Evolutionary conservation across 768 basidiomycete species (phyloP), one percentile per base, ranked within the genome.

Genomic region (Mycena galericulata): DNA sequence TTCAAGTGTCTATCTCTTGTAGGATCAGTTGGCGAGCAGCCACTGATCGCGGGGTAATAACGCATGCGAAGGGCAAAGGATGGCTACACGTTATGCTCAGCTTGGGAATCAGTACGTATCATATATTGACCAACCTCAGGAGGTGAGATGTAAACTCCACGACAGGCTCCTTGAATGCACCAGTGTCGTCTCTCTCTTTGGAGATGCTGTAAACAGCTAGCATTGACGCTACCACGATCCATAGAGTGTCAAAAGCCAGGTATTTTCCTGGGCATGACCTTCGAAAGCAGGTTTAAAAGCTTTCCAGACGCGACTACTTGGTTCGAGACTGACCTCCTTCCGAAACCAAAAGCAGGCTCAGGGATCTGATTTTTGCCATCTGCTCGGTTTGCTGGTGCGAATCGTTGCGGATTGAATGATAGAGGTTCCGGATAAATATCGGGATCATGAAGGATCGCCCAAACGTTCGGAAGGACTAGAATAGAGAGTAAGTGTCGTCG

Each of bases 251-350:
- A 47, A 80, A 76, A 30, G 84, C 86, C 8, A 87, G 73, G 74
- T 78, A 80, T 32, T 80, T 78, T 12, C 86, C 84, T 4, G 85
- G 85, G 71, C 86, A 87, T 50, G 81, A 72, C 43, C 85, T 85
- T 53, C 20, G 15, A 26, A 22, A 22, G 22, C 9, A 50, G 18
- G 7, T 12, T 61, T 12, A 22, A 40, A 54, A 56, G 54, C 12
- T 22, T 29, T 47, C 46, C 22, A 32, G 36, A 11, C 14, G n/a
- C 20, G 3, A n/a, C 2, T n/a, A 34, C 24, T 27, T 14, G 20
- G 45, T 9, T 20, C n/a, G n/a, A 34, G 36, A 63, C 76, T 47
- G 69, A 81, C 83, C 82, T 76, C 67, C 81, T 74, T 38, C 83
- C 83, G 65, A 82, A 84, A 17, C 83, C 83, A 55, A 84, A 85